Evolutionary conservation across 306 rosid genomes (phyloP), one percentile per base, ranked within the genome.

Genomic region (Rosa multiflora): DNA sequence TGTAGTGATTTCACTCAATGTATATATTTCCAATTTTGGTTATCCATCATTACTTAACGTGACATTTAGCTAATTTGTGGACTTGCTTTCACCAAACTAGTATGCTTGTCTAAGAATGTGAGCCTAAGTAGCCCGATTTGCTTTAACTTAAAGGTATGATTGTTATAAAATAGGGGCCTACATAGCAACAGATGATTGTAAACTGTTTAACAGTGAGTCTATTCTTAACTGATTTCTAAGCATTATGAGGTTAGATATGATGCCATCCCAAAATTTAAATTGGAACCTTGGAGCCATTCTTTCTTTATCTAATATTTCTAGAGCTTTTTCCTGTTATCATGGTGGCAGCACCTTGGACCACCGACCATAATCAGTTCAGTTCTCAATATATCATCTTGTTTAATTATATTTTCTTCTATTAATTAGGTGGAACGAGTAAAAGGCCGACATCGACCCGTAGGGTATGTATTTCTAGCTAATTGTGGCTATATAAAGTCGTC

Each of bases 391-490:
- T 70, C 32, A 15, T 42, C 49, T 21, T 6, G 46, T 70, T 52
- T 70, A 70, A 80, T 9, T 59, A 2, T 52, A 61, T 70, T 78
- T 86, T 83, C 8, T 62, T 73, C 67, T 80, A 64, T 81, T 47
- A 68, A 77, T 73, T 20, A 58, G 66, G 83, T 4, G 67, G 83
- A 78, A 68, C 84, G 85, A 78, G 78, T 76, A 72, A 84, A 81
- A 76, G 80, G 52, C 56, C 90, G 85, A 49, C 83, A 71, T 70
- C 88, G 94, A 61, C 58, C 85, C 53, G 53, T 84, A 79, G 98
- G 99, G 99, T 96, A 88, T 2, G 96, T 69, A 66, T 70, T 49
- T 32, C 53, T 29, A 40, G 47, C 81, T 53, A 78, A 62, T 69
- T 63, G 56, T 59, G 10, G 76, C 43, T 58, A 46, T 64, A 51